Percentiles rank a stretch among this genome's conserved stretches.
Conservation (phyloP, 1,284 basidiomycete genomes). For the Marasmius tenuissimus region DNA sequence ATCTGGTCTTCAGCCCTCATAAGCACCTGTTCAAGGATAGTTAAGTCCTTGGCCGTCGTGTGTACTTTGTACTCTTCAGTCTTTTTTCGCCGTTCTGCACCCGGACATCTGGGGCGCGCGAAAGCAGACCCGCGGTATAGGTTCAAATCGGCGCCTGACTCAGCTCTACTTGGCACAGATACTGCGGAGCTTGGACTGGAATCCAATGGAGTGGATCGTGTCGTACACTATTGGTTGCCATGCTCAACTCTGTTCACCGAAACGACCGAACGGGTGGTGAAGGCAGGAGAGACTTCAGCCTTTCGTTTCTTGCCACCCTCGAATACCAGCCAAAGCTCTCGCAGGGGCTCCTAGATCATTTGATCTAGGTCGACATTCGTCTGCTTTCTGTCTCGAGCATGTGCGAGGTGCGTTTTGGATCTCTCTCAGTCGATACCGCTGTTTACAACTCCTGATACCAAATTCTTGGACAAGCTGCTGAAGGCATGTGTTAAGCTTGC, state of each 20-base stretch:
- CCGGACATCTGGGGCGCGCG: no score
- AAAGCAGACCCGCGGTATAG: conserved; percentile 34
- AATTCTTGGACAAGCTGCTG: conserved; percentile 77
- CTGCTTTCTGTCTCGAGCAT: conserved; percentile 2
- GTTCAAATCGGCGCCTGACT: conserved; percentile 76
- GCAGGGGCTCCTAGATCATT: conserved; percentile 67
- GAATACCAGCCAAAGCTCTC: conserved; percentile 77
- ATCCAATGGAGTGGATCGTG: conserved; percentile 90
- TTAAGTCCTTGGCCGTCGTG: no score
- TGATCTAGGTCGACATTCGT: conserved; percentile 64
- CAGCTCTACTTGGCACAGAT: conserved; percentile 95
- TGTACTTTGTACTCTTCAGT: no score
- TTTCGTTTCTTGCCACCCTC: conserved; percentile 81
- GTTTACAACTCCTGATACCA: conserved; percentile 64
- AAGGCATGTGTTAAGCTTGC: conserved; percentile 85
- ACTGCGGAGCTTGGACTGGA: conserved; percentile 96
- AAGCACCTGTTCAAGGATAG: no score
- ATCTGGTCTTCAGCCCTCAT: no score
- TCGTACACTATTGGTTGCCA: conserved; percentile 94
- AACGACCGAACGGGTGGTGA: conserved; percentile 96
- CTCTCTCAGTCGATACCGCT: background rate
- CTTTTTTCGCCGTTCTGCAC: no score
- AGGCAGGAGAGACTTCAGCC: conserved; percentile 83
- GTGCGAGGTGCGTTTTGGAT: background rate
- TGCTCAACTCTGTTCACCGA: conserved; percentile 91